Evolutionary conservation across 805 yeast species (phyloP).

Genomic region (Naumovozyma dairenensis): DNA sequence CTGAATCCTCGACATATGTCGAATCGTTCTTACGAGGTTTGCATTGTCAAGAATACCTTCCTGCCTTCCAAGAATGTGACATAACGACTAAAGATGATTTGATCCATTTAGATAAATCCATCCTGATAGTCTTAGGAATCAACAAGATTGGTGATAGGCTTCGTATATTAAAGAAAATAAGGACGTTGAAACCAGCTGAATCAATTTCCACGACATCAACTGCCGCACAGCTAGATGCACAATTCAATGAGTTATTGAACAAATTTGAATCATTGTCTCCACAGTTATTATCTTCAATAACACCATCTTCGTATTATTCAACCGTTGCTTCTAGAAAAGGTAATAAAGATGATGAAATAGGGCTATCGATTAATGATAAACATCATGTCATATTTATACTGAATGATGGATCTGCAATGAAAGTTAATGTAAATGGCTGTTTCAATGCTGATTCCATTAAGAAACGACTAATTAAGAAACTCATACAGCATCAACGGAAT

Average conservation of each 20-base stretch:
- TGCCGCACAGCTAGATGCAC: conserved; percentile 6
- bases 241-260: conserved; percentile 15
- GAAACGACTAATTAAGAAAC: conserved; percentile 50
- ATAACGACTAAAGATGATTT: conserved; percentile 20
- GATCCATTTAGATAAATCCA: conserved; percentile 40
- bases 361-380: conserved; percentile 31
- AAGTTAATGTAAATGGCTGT: conserved; percentile 67
- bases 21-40: conserved; percentile 16
- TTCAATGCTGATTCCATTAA: conserved; percentile 73
- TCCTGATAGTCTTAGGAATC: conserved; percentile 66
- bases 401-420: conserved; percentile 61
- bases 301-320: neutral
- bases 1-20: conserved; percentile 7
- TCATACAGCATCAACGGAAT: conserved; percentile 31
- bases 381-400: conserved; percentile 55
- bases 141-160: conserved; percentile 77
- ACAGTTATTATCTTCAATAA: neutral
- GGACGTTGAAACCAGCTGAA: conserved; percentile 26
- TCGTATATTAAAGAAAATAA: conserved; percentile 50
- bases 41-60: conserved; percentile 17
- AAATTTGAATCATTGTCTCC: conserved; percentile 16
- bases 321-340: conserved; percentile 6
- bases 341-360: conserved; percentile 7
- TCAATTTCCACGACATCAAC: conserved; percentile 5
- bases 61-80: conserved; percentile 13